phyloP scores from a whole-genome alignment of 1,284 basidiomycete genomes.

The Cutaneotrichosporon sp. region DNA sequence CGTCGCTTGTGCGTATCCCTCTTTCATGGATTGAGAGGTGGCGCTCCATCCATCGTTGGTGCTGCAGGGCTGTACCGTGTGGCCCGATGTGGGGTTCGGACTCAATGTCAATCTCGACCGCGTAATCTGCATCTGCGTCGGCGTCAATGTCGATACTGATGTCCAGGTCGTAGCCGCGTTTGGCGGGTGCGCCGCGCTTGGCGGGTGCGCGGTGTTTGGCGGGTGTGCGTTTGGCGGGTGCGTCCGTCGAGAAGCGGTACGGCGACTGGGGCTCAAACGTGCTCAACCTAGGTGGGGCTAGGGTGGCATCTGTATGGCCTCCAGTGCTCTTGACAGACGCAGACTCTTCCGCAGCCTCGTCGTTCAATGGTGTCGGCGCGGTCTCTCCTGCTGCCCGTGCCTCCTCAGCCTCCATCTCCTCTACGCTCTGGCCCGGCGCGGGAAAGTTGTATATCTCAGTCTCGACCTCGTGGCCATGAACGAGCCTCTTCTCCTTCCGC shows the following conservation, averaged over 20 bases:
- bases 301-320: no score
- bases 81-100: background rate
- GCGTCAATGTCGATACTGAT: background rate
- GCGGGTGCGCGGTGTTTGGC: no score
- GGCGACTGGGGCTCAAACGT: background rate
- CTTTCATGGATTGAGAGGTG: background rate
- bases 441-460: constrained; percentile 2
- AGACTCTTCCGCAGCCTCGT: no score
- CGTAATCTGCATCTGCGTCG: background rate
- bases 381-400: no score
- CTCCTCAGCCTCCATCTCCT: background rate
- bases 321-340: no score
- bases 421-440: background rate
- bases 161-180: background rate
- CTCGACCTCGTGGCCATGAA: background rate
- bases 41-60: background rate
- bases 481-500: background rate
- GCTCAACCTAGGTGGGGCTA: no score
- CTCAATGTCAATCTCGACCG: background rate
- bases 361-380: no score
- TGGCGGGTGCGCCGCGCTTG: no score
- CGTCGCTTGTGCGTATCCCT: background rate
- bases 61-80: background rate
- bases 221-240: background rate
- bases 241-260: background rate